phyloP scores from a whole-genome alignment of 2,329 filamentous ascomycete genomes.

The Ophiocordyceps camponoti-floridani region DNA sequence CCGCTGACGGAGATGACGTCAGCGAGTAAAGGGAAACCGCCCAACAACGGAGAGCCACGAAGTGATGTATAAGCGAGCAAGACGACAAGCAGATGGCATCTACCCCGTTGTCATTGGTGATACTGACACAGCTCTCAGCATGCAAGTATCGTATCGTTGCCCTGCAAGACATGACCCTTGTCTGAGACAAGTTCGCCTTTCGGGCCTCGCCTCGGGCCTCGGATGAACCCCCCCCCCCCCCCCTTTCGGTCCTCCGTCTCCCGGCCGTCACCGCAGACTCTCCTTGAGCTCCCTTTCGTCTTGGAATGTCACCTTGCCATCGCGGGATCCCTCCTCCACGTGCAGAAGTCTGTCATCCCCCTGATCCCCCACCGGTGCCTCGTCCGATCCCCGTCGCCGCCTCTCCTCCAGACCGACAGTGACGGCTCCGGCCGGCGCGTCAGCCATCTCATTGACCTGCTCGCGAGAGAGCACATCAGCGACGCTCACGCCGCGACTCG shows the following conservation, averaged over 20 bases:
- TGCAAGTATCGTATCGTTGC: too few relatives aligned
- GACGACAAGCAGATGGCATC: too few relatives aligned
- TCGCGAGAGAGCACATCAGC: conserved; percentile 60
- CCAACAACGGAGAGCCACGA: too few relatives aligned
- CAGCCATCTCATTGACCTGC: conserved; percentile 82
- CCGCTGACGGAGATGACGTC: too few relatives aligned
- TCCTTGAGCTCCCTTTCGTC: conserved; percentile 40
- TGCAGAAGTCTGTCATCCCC: conserved; percentile 25
- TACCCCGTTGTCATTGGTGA: too few relatives aligned
- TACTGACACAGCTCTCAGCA: too few relatives aligned
- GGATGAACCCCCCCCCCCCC: too few relatives aligned
- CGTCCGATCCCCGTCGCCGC: neutral
- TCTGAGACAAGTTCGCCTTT: too few relatives aligned
- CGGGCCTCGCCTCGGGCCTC: too few relatives aligned
- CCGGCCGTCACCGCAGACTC: conserved; percentile 23
- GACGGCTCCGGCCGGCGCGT: conserved; percentile 57
- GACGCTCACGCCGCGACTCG: conserved; percentile 65
- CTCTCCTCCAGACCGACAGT: conserved; percentile 15
- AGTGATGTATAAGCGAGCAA: too few relatives aligned
- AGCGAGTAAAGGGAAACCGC: too few relatives aligned
- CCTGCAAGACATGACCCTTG: too few relatives aligned
- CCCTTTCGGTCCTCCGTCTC: neutral
- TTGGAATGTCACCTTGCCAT: conserved; percentile 50
- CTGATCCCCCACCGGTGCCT: conserved; percentile 9
- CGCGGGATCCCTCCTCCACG: conserved; percentile 36